Evolutionary conservation across 768 basidiomycete genomes (phyloP).

Genomic region (Ramaria sp.): DNA sequence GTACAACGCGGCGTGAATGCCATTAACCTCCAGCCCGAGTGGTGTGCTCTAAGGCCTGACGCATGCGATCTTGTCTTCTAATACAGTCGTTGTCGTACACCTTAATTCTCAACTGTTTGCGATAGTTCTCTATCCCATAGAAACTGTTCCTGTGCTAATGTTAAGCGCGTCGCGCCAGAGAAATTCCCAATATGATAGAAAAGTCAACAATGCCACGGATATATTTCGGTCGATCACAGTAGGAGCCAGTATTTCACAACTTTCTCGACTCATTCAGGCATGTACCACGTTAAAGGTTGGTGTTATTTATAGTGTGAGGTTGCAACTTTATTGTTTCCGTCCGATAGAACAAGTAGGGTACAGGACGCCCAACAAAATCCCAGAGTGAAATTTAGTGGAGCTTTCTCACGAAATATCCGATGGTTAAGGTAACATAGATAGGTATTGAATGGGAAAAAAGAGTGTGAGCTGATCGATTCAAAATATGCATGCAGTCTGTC

Average conservation of each 20-base stretch:
- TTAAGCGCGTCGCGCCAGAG: not conserved
- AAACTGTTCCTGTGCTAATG: not conserved
- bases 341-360: not conserved
- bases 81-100: not conserved
- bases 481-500: not conserved
- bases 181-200: not conserved
- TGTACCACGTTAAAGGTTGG: not conserved
- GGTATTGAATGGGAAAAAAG: not conserved
- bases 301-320: too few species aligned
- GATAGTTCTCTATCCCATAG: not conserved
- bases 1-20: slow-evolving; percentile 49
- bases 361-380: too few species aligned
- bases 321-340: too few species aligned
- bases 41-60: slow-evolving; percentile 58
- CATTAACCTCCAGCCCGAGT: slow-evolving; percentile 54
- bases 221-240: not conserved
- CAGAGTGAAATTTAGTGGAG: too few species aligned
- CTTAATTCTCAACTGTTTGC: not conserved
- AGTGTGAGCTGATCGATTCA: not conserved
- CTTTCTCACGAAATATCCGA: too few species aligned
- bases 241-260: not conserved
- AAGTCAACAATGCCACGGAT: not conserved
- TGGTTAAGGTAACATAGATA: not conserved
- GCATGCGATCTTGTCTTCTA: slow-evolving; percentile 33
- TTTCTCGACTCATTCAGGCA: not conserved